Conservation (phyloP, 1,284 basidiomycete genomes). For the Athelia psychrophila region DNA sequence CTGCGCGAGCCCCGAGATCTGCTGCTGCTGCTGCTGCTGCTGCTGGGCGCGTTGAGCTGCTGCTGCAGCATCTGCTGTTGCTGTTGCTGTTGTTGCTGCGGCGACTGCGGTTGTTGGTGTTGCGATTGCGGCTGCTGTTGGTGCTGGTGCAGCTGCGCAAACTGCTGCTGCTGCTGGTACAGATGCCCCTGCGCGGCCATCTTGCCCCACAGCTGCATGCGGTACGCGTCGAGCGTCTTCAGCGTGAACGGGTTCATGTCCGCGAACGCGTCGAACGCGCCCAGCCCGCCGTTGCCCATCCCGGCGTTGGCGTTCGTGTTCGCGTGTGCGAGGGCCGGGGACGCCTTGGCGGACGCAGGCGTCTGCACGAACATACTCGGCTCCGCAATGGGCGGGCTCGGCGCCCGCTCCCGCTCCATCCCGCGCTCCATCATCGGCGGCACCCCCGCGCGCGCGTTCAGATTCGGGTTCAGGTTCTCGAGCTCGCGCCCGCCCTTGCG, state of each 20-base stretch:
- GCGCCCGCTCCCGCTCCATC: slow-evolving; percentile 7
- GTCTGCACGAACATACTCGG: slow-evolving; percentile 1
- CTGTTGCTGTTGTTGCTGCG: neutral
- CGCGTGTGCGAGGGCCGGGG: neutral
- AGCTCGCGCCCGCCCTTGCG: slow-evolving; percentile 38
- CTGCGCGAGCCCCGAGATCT: slow-evolving; percentile 47
- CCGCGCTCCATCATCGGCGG: slow-evolving; percentile 9
- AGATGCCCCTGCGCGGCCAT: slow-evolving; percentile 50
- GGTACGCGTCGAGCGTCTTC: slow-evolving; percentile 79
- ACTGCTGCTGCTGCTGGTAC: slow-evolving; percentile 28
- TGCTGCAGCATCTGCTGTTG: slow-evolving; percentile 16
- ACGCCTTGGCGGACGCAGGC: slow-evolving; percentile 11
- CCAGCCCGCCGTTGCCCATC: slow-evolving; percentile 28
- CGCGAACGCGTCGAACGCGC: slow-evolving; percentile 66
- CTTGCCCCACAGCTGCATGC: slow-evolving; percentile 86
- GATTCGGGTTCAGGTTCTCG: slow-evolving; percentile 81
- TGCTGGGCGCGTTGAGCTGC: slow-evolving; percentile 34
- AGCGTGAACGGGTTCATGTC: slow-evolving; percentile 79
- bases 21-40: slow-evolving; percentile 27
- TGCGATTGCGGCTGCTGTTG: too few relatives aligned
- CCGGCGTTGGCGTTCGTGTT: slow-evolving; percentile 11
- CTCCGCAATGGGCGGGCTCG: slow-evolving; percentile 8
- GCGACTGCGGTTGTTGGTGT: too few relatives aligned
- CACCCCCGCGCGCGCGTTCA: slow-evolving; percentile 40
- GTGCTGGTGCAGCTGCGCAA: slow-evolving; percentile 32